Percentiles rank a stretch among this genome's conserved stretches.
phyloP scores from a whole-genome alignment of 805 yeast genomes.

The Yarrowia sp. region DNA sequence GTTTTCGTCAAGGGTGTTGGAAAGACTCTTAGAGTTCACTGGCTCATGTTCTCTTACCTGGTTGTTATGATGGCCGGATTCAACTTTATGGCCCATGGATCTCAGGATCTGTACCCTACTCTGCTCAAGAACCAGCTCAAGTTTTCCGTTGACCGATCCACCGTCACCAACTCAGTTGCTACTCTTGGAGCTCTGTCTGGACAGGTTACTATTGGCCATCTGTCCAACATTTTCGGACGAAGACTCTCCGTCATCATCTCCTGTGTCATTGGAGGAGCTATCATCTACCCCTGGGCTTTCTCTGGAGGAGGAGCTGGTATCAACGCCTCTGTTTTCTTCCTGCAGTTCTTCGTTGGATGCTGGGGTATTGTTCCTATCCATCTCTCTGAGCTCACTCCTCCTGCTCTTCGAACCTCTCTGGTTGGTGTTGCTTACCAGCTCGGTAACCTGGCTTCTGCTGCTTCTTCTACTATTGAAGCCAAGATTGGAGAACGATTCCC shows the following conservation, averaged over 20 bases:
- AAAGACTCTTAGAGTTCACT: slow-evolving; percentile 46
- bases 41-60: slow-evolving; percentile 58
- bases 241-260: slow-evolving; percentile 54
- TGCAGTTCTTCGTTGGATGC: slow-evolving; percentile 66
- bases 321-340: slow-evolving; percentile 60
- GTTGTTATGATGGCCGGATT: slow-evolving; percentile 64
- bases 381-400: slow-evolving; percentile 63
- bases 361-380: slow-evolving; percentile 73
- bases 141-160: slow-evolving; percentile 47
- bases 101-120: slow-evolving; percentile 72
- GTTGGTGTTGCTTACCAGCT: slow-evolving; percentile 66
- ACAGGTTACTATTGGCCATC: slow-evolving; percentile 58
- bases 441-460: slow-evolving; percentile 70
- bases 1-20: background rate
- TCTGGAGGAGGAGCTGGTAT: slow-evolving; percentile 45
- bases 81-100: slow-evolving; percentile 69
- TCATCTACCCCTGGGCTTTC: slow-evolving; percentile 63
- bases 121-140: slow-evolving; percentile 54
- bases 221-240: slow-evolving; percentile 59
- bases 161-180: slow-evolving; percentile 61
- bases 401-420: slow-evolving; percentile 59
- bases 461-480: slow-evolving; percentile 68
- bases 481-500: slow-evolving; percentile 63
- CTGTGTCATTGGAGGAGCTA: slow-evolving; percentile 55
- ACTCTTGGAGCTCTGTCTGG: slow-evolving; percentile 69